Evolutionary conservation across 345 rosid genomes (phyloP), one percentile per base, ranked within the genome.

Genomic region (Melaleuca quinquenervia): DNA sequence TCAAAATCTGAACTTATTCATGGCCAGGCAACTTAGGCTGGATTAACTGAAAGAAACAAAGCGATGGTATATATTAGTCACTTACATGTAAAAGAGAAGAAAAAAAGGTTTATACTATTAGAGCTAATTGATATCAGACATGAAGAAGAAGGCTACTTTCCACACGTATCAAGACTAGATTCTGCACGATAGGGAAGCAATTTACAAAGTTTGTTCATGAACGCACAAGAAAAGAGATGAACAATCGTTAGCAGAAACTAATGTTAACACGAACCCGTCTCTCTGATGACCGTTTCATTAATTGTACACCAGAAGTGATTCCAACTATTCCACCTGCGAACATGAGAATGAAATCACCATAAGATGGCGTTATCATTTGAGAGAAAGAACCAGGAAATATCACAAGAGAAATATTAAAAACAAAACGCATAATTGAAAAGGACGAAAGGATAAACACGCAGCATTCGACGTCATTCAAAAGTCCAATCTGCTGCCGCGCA

Each of bases 261-360:
- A 36, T 9, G 80, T 70, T 12, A 36, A 0, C 7, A 70, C 80
- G 80, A 70, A 95, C 99, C 98, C 41, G 98, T 94, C 89, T 93
- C 92, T 90, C 76, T 94, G 90, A 97, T 96, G 48, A 91, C 88
- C 18, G 75, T 91, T 87, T 95, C 99, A 50, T 91, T 87, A 84
- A 97, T 94, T 27, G 87, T 82, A 89, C 98, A 97, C 62, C 62
- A 21, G 83, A 95, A 96, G 90, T 97, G 99, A 83, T 97, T 97
- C 99, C 99, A 97, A 88, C 99, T 96, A 82, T 94, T 97, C 99
- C 99, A 97, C 86, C 99, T 97, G 85, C 91, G 91, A 2, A 27
- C 82, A 87, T 51, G 83, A 15, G 16, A 84, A 64, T 15, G 41
- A 70, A 8, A 70, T 36, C 80, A 36, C 36, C 10, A 70, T 21